Base-by-base conservation (phyloP, 2,329 filamentous ascomycete genomes). In the Apiospora malaysiana region DNA sequence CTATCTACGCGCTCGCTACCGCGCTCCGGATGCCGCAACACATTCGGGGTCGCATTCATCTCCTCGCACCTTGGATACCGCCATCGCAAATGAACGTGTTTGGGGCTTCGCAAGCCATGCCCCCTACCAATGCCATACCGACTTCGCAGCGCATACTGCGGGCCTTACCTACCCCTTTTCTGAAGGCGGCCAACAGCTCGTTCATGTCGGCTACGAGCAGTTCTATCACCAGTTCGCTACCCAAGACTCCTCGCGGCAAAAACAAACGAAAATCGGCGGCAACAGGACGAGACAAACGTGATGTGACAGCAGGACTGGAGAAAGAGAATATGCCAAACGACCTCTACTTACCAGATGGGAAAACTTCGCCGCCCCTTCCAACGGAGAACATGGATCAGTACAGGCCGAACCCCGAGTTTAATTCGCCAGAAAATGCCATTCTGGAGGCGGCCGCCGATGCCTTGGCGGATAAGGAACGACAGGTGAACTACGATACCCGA, bases 1-100 rank as follows among this genome's bases (percentile, higher is more conserved):
- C 96, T n/a, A 97, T 99, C 69, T 99, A 99, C 79, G 96, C 96
- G 1, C 88, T 99, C 23, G 96, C 96, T 0, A 98, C 96, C 0
- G 96, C 96, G 0, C 86, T 99, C 63, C 93, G 96, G 63, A 97
- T 99, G 89, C 96, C 96, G 4, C 95, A 98, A 77, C 94, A 98
- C 78, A 97, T 99, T 72, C 92, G 95, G 7, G 96, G 96, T 25
- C 92, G 94, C 69, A 96, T 99, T 70, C 96, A 99, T 81, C 89
- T 99, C 2, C 87, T 99, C 10, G 95, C 96, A 0, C 96, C 96
- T 0, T 98, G 94, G 96, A 98, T 99, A 66, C 96, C 96, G 1
- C 96, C 96, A 0, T 98, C 94, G 5, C 94, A 97, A 79, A 92
- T 97, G 86, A 94, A 91, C 69, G 91, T 92, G 23, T 91, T 95